Evolutionary conservation across 1,284 basidiomycete species (phyloP).

Genomic region (Ceratorhiza oryzae-sativae): DNA sequence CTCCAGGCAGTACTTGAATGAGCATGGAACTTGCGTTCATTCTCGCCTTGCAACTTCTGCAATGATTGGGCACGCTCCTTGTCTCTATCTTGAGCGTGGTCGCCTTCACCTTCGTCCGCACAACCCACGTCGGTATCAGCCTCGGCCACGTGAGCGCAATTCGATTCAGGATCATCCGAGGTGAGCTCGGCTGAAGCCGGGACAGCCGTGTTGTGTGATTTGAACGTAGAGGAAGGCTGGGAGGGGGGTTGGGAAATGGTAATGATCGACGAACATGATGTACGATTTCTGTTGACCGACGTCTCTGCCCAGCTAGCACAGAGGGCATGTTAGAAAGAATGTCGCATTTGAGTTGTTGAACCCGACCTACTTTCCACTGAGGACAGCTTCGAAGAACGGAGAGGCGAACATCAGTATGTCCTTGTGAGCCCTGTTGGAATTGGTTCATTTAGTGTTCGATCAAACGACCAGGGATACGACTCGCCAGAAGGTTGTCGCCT

Average conservation of each 20-base stretch:
- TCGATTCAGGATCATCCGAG: slow-evolving; percentile 56
- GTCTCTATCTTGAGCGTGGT: slow-evolving; percentile 36
- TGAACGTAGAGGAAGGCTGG: slow-evolving; percentile 52
- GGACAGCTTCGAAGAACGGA: slow-evolving; percentile 83
- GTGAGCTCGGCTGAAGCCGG: slow-evolving; percentile 44
- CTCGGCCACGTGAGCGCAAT: slow-evolving; percentile 59
- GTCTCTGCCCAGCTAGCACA: slow-evolving; percentile 46
- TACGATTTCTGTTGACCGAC: slow-evolving; percentile 59
- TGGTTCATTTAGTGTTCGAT: slow-evolving; percentile 7
- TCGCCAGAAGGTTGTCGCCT: slow-evolving; percentile 82
- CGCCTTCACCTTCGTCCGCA: slow-evolving; percentile 37
- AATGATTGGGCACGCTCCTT: slow-evolving; percentile 42
- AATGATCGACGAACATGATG: slow-evolving; percentile 78
- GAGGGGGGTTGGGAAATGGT: slow-evolving; percentile 77
- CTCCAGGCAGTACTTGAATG: too few species aligned
- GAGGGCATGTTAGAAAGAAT: background rate
- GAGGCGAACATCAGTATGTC: slow-evolving; percentile 84
- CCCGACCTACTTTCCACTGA: slow-evolving; percentile 67
- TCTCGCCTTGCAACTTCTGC: slow-evolving; percentile 42
- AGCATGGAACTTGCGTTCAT: slow-evolving; percentile 1
- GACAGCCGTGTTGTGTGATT: slow-evolving; percentile 6
- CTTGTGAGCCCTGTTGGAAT: slow-evolving; percentile 72
- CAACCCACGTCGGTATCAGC: slow-evolving; percentile 33
- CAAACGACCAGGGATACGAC: slow-evolving; percentile 46
- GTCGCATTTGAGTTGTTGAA: background rate